These are phyloP conservation scores for Fusarium anthophilum DNA, from an alignment of 2,329 filamentous ascomycete genomes.

Conservation along the genomic window DNA sequence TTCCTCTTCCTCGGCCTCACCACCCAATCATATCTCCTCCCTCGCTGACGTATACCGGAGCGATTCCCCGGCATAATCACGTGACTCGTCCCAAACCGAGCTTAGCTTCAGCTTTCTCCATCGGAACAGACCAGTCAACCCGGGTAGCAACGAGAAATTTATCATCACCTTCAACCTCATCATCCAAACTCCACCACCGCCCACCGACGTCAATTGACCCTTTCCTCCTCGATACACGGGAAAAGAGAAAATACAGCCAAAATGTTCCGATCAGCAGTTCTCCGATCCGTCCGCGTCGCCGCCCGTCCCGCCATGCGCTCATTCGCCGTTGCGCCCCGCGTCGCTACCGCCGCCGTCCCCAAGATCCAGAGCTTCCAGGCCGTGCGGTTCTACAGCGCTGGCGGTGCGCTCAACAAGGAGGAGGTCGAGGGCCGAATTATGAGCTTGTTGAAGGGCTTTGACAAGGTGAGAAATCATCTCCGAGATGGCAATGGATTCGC, in stretches of 20 bases:
- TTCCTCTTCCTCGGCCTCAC: constrained; percentile 16
- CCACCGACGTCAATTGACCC: constrained; percentile 28
- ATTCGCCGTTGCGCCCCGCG: constrained; percentile 66
- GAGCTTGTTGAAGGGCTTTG: constrained; percentile 92
- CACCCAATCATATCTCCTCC: constrained; percentile 12
- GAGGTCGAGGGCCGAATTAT: constrained; percentile 94
- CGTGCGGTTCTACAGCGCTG: constrained; percentile 87
- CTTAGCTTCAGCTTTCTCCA: constrained; percentile 39
- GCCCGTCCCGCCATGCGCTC: constrained; percentile 65
- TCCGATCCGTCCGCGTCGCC: constrained; percentile 72
- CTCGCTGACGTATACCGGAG: constrained; percentile 32
- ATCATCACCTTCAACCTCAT: constrained; percentile 47
- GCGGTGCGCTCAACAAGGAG: constrained; percentile 77
- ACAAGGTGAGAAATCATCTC: constrained; percentile 69
- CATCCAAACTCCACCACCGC: constrained; percentile 14
- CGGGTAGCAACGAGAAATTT: constrained; percentile 56
- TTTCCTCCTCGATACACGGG: constrained; percentile 6
- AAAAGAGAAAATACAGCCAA: constrained; percentile 20
- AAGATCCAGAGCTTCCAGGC: constrained; percentile 71
- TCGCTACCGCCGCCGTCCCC: constrained; percentile 69
- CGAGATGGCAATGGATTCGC: background rate
- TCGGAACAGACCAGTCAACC: constrained; percentile 41
- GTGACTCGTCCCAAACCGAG: constrained; percentile 35
- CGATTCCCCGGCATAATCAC: constrained; percentile 24
- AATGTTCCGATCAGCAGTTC: constrained; percentile 91